These are phyloP conservation scores for Rhizopus microsporus DNA, from an alignment of 371 early-diverging fungal species.

Conservation along the genomic window DNA sequence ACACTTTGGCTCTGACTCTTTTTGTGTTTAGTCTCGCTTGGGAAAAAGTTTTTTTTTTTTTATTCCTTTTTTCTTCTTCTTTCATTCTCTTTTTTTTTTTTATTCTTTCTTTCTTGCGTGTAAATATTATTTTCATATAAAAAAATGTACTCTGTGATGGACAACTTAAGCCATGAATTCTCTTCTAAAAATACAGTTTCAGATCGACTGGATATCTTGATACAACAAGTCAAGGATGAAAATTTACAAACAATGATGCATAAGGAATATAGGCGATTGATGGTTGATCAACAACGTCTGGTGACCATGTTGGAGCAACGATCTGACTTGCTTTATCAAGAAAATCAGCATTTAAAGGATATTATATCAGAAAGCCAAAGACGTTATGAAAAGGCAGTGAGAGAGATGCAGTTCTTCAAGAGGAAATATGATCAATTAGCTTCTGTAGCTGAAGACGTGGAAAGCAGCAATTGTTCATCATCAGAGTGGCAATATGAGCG, in stretches of 20 bases:
- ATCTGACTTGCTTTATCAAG: slow-evolving; percentile 25
- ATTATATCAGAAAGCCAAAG: slow-evolving; percentile 35
- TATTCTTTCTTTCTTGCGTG: too few relatives aligned
- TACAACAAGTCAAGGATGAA: slow-evolving; percentile 24
- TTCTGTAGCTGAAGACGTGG: too few relatives aligned
- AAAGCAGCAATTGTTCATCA: too few relatives aligned
- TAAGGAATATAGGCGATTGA: slow-evolving; percentile 25
- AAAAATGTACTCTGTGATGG: slow-evolving; percentile 3
- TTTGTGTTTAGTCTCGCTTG: too few relatives aligned
- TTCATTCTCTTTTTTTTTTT: too few relatives aligned
- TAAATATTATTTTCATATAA: too few relatives aligned
- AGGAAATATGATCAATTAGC: slow-evolving; percentile 35
- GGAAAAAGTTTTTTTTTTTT: too few relatives aligned
- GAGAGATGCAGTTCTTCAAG: slow-evolving; percentile 52
- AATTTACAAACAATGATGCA: slow-evolving; percentile 24
- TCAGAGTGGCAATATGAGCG: slow-evolving; percentile 13
- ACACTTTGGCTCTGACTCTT: too few relatives aligned
- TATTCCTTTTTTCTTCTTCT: too few relatives aligned
- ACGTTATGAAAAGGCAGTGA: slow-evolving; percentile 50
- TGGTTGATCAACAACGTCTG: slow-evolving; percentile 34
- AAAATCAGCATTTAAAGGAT: slow-evolving; percentile 30
- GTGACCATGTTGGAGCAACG: slow-evolving; percentile 33
- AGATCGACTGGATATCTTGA: slow-evolving; percentile 19
- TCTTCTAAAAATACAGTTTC: neutral
- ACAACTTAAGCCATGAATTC: slow-evolving; percentile 16